Base-by-base conservation (phyloP, 202 grass and related monocot species). In the Eragrostis tef region DNA sequence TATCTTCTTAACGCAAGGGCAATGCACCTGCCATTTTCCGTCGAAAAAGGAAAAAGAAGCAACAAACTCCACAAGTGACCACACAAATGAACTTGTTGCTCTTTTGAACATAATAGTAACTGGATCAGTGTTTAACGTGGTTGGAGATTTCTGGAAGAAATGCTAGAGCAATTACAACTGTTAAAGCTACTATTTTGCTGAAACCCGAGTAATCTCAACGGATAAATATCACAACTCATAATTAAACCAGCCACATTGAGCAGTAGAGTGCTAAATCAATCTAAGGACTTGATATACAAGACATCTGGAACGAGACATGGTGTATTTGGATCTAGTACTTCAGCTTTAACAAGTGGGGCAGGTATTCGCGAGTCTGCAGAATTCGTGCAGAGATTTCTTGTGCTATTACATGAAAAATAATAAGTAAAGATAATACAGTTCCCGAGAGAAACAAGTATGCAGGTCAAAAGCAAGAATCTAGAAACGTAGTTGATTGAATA, bases 361-460 rank as follows among this genome's bases (percentile, higher is more conserved):
- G 26, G 16, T 12, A 53, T 34, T 63, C 12, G 1, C 56, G 29
- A n/a, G 42, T 79, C 16, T 16, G 49, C 21, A 39, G 2, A 52
- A 41, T 2, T 29, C 9, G 2, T n/a, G 7, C 39, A 88, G 15
- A 64, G 27, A 81, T 34, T 66, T 44, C 8, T 72, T 42, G 21
- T 56, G 22, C 14, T 56, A 44, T 43, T 22, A 50, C 65, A 68
- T 70, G 81, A 31, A 70, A 54, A 22, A 15, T 11, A 24, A 7
- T n/a, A 6, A 43, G 16, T 9, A 16, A 27, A 48, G 7, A 48
- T 52, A 39, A 15, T 31, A 34, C 46, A 2, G 52, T 66, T 26
- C 7, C 58, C 25, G 70, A 27, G 36, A 81, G 54, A 76, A 84
- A 63, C 13, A 64, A 44, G 11, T 61, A 70, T 48, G 49, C 26